Base-by-base conservation (phyloP, 768 basidiomycete genomes). In the Mycena epipterygia region DNA sequence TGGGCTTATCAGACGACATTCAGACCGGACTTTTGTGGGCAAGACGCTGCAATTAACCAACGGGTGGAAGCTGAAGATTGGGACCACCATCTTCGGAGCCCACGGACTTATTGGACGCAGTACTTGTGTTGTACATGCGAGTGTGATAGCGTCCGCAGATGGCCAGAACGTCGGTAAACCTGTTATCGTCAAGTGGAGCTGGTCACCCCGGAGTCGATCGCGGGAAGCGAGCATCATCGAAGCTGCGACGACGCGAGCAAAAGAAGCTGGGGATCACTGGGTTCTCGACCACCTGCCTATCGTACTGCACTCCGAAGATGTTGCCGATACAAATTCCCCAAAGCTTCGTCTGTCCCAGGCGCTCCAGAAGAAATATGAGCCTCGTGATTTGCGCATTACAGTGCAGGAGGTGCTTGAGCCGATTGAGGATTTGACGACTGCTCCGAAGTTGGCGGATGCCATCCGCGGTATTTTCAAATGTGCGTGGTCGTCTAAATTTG, bases 61-160 rank as follows among this genome's bases (percentile, higher is more conserved):
- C 37, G 37, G 13, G 44, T 46, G 21, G 44, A 46, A 5, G 44
- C n/a, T 46, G 11, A 17, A 13, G 19, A 7, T 46, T 7, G 44
- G n/a, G 13, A 46, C 44, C 44, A 53, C 27, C 30, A 13, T 53
- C 27, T 53, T 53, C 29, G 14, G 30, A 16, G 27, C 51, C 17
- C 29, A 32, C 29, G 51, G 29, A 17, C 51, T 32, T 29, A 53
- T 53, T 33, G 29, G 51, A 30, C 51, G 51, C 51, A 29, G 51
- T n/a, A 60, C 58, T 46, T 46, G 29, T 46, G 58, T 60, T n/a
- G 41, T 44, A 21, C 29, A 33, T 44, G 58, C 58, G 29, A 46
- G 9, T n/a, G 44, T 46, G 6, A 46, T 46, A 7, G 19, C 13
- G 21, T 17, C 44, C 7, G 19, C 44, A 46, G 44, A 46, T n/a